These are phyloP conservation scores for Daldinia loculata DNA, from an alignment of 495 filamentous ascomycete species.

Conservation along the genomic window DNA sequence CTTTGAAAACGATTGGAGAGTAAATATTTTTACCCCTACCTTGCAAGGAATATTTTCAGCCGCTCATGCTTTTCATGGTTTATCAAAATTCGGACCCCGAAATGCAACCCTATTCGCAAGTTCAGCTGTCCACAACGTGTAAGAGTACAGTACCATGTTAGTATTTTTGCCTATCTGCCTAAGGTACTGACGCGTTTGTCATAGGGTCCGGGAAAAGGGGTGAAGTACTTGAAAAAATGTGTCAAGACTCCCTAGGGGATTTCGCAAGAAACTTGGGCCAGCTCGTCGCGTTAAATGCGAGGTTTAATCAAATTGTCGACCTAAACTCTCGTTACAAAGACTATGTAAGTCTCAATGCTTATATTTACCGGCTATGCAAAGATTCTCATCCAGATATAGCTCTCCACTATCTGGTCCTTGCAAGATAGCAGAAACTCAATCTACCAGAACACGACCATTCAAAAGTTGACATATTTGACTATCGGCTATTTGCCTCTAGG, in stretches of 20 bases:
- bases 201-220: conserved; percentile 27
- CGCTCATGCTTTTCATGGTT: too few species aligned
- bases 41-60: too few species aligned
- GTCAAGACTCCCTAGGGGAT: conserved; percentile 24
- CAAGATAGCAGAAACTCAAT: conserved; percentile 32
- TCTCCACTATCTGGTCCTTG: conserved; percentile 20
- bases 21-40: too few species aligned
- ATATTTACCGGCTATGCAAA: background rate
- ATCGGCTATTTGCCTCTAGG: conserved; percentile 41
- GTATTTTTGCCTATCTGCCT: background rate
- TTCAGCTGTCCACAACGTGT: too few species aligned
- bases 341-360: conserved; percentile 15
- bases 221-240: conserved; percentile 23
- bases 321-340: conserved; percentile 33
- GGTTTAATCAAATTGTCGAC: conserved; percentile 27
- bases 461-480: conserved; percentile 39
- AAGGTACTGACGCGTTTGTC: background rate
- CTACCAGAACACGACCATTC: conserved; percentile 38
- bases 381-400: conserved; percentile 11
- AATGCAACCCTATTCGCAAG: too few species aligned
- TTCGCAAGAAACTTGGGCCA: conserved; percentile 33
- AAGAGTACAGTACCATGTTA: too few species aligned
- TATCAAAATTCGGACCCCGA: too few species aligned
- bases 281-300: conserved; percentile 19
- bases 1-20: too few species aligned